Percentiles rank a stretch among this genome's conserved stretches.
Evolutionary conservation across 176 grass and related monocot species (phyloP).

Genomic region (Calamus simplicifolius): DNA sequence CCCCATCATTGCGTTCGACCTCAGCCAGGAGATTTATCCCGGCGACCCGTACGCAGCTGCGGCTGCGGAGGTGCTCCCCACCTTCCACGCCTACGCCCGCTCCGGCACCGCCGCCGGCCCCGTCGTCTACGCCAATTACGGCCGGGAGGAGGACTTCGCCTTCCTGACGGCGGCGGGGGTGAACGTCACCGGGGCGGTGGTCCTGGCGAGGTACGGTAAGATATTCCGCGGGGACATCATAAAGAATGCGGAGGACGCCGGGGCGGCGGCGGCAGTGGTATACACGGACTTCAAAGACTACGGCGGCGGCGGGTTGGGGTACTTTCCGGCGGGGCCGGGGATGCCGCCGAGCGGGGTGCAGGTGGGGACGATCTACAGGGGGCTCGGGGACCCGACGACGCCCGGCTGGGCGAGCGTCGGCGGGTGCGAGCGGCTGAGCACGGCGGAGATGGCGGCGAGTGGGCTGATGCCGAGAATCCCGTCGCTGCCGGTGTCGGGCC

Average conservation of each 20-base stretch:
- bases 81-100: conserved; percentile 66
- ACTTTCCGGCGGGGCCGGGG: conserved; percentile 63
- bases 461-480: conserved; percentile 61
- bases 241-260: conserved; percentile 50
- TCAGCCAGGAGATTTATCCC: conserved; percentile 51
- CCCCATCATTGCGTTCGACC: conserved; percentile 24
- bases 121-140: conserved; percentile 75
- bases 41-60: conserved; percentile 38
- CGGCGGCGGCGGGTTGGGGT: conserved; percentile 10
- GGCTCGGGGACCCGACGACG: conserved; percentile 61
- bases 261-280: conserved; percentile 50
- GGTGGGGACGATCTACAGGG: conserved; percentile 53
- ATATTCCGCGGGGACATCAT: conserved; percentile 80
- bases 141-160: conserved; percentile 63
- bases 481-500: conserved; percentile 66
- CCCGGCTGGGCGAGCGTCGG: conserved; percentile 57
- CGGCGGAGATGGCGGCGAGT: conserved; percentile 40
- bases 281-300: conserved; percentile 82
- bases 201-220: conserved; percentile 56
- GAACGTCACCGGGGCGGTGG: conserved; percentile 60
- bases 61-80: conserved; percentile 42
- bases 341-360: conserved; percentile 76
- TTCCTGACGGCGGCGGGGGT: conserved; percentile 43
- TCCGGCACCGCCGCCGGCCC: conserved; percentile 57
- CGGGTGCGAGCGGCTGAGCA: conserved; percentile 57